Evolutionary conservation across 305 asterid species (phyloP).

Genomic region (Solanum hybrid): DNA sequence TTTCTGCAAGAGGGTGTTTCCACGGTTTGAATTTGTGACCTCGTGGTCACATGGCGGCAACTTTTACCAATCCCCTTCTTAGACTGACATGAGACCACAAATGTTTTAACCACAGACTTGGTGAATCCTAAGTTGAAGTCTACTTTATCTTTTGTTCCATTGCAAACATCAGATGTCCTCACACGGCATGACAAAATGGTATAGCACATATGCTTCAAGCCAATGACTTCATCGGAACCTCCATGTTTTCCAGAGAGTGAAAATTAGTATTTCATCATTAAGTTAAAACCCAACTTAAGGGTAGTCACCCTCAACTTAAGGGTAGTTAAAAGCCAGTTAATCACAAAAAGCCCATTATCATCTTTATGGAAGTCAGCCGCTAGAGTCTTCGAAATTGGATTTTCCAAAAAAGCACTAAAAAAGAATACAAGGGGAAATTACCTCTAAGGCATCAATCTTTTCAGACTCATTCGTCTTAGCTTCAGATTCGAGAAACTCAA

Average conservation of each 20-base stretch:
- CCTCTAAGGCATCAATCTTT: constrained; percentile 94
- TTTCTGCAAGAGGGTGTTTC: not conserved
- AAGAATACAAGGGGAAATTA: constrained; percentile 13
- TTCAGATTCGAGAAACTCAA: constrained; percentile 51
- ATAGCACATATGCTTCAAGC: not conserved
- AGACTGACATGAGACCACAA: not conserved
- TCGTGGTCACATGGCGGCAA: not conserved
- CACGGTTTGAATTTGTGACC: not conserved
- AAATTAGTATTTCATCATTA: not conserved
- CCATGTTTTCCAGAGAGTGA: not conserved
- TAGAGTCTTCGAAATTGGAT: not conserved
- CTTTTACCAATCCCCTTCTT: not conserved
- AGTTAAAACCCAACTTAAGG: not conserved
- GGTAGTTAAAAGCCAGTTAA: not conserved
- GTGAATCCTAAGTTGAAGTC: not conserved
- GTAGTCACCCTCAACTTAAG: not conserved
- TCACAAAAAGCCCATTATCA: not conserved
- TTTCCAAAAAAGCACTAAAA: not conserved
- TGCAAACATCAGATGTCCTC: not conserved
- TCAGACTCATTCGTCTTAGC: constrained; percentile 60
- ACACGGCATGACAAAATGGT: not conserved
- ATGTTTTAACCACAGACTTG: not conserved
- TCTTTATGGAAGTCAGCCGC: not conserved
- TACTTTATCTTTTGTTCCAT: not conserved
- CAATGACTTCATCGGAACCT: not conserved